Base-by-base conservation (phyloP, 306 rosid species). In the Lathyrus tuberosus region DNA sequence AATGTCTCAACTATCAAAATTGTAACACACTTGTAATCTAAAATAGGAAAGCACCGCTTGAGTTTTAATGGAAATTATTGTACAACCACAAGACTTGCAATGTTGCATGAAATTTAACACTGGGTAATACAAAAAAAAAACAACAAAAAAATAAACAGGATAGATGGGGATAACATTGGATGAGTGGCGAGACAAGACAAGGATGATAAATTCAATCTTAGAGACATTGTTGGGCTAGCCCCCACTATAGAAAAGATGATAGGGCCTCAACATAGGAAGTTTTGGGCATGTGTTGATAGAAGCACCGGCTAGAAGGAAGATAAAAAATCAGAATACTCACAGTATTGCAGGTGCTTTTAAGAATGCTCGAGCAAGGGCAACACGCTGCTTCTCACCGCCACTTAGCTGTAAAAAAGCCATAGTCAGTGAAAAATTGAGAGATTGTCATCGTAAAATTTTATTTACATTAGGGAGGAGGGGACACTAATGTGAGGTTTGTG, bases 381-480 rank as follows among this genome's bases (percentile, higher is more conserved):
- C 97, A 43, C 98, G 95, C 77, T 94, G 98, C 86, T 94, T 94
- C 85, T 94, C 97, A 18, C 98, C 98, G 44, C 98, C 97, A 57
- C 98, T 94, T 69, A 94, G 74, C 98, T 94, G 88, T 43, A 6
- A 88, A 77, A 73, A 60, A 64, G 71, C 48, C 70, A 10, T 9
- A 73, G 15, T 57, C 62, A 70, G n/a, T 35, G 5, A 69, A 73
- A 43, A 57, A 15, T 79, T 61, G 52, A 69, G 60, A 65, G 68
- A 20, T 53, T 41, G 68, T 40, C 7, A 2, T 69, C 26, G 13
- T 40, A 82, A 58, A 35, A 15, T 51, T 76, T 6, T 53, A 14
- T 18, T 43, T 35, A 31, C 53, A 49, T 46, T 15, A n/a, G 24
- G n/a, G 40, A 30, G 22, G 56, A 5, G 70, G 13, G 14, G 8